Evolutionary conservation across 169 alveolate species (phyloP).

Genomic region (Cystoisospora suis): DNA sequence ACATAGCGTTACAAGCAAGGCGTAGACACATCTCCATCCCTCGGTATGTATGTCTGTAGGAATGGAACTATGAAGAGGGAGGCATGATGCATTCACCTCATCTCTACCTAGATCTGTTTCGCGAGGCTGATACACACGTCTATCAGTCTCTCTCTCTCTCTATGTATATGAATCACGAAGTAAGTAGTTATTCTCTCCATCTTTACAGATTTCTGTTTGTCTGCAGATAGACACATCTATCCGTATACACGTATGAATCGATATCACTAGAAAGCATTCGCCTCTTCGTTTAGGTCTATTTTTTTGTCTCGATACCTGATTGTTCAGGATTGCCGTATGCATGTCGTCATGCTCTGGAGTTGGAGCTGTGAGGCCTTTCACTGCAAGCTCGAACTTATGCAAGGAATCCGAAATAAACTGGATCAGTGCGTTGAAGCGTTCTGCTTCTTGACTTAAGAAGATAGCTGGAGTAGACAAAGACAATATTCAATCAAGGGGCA

Average conservation of each 20-base stretch:
- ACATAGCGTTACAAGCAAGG: too few species aligned
- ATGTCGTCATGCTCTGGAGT: constrained; percentile 85
- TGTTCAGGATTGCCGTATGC: constrained; percentile 78
- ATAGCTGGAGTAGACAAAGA: constrained; percentile 42
- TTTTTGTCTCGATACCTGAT: too few species aligned
- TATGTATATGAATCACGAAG: neutral
- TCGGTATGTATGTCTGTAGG: too few species aligned
- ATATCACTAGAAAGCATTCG: neutral
- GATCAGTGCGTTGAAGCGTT: constrained; percentile 76
- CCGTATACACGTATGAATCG: neutral
- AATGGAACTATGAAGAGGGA: too few species aligned
- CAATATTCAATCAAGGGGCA: neutral
- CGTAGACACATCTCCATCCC: too few species aligned
- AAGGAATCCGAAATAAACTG: constrained; percentile 71
- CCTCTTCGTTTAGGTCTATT: neutral
- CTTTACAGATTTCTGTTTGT: neutral
- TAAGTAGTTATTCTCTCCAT: neutral
- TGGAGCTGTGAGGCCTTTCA: constrained; percentile 84
- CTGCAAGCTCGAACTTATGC: constrained; percentile 81
- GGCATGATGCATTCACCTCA: neutral
- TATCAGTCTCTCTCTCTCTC: neutral
- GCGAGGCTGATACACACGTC: neutral
- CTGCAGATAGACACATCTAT: neutral
- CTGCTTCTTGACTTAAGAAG: constrained; percentile 78
- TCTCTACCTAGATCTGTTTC: neutral